Evolutionary conservation across 345 rosid genomes (phyloP), one percentile per base, ranked within the genome.

Genomic region (Raphanus sativus): DNA sequence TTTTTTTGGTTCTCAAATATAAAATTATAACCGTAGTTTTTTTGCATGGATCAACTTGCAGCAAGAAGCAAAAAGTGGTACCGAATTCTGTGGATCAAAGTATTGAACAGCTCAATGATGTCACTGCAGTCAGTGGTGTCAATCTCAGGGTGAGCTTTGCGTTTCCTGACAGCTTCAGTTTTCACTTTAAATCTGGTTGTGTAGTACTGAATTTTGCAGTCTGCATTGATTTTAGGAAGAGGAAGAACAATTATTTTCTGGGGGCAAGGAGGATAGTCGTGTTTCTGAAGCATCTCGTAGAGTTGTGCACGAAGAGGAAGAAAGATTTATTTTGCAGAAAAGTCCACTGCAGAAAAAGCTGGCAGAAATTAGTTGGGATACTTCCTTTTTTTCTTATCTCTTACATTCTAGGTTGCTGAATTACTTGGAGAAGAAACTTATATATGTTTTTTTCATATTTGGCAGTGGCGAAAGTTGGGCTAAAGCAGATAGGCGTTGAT

Each of bases 51-150:
- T 73, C 30, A 38, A 73, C 54, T 5, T 76, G 59, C 90, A 96
- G 99, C 80, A 93, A 96, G 93, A 96, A 96, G 89, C 98, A 89
- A 75, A 96, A 93, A 75, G 89, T 91, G 65, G 83, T 90, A 29
- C 98, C 92, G 69, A 85, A 83, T 75, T 86, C 88, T 75, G 75
- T 65, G 68, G 98, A 96, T 86, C 98, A 96, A 84, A 93, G 97
- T 87, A 96, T 93, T 78, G 99, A 91, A 71, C 99, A 93, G 73
- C 97, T 96, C 72, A 96, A 91, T 84, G 99, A 93, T 85, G 98
- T 93, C 64, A 91, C 99, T 77, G 98, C 96, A 84, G 98, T 96
- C 85, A 96, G 99, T 76, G 99, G 99, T 62, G 97, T 96, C 77
- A 89, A 93, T 86, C 91, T 96, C 75, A 85, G 90, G 93, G 99